Base-by-base conservation (phyloP, 2,329 filamentous ascomycete genomes). In the Colletotrichum sojae region DNA sequence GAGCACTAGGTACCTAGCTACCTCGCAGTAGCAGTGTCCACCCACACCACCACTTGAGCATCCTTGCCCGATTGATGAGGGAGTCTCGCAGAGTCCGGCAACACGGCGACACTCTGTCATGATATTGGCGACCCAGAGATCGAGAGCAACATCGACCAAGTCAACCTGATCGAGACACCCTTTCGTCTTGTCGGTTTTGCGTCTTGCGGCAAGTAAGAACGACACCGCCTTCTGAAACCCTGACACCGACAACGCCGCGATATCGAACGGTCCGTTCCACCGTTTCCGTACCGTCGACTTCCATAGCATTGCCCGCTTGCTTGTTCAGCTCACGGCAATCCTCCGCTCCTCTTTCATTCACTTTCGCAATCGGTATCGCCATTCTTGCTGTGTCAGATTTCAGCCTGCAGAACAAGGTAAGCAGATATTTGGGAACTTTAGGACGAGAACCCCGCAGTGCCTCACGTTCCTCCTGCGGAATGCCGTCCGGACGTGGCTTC, bases 11-110 rank as follows among this genome's bases (percentile, higher is more conserved):
- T 36, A 36, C 31, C 31, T 36, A 10, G 31, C 31, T 36, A 36
- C 31, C 31, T 36, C 31, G 31, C 31, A 36, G 10, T 36, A 36
- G 27, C 45, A 60, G 67, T 60, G 51, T 54, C 49, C 39, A 60
- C 22, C 61, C 66, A 69, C 66, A 60, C 62, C 65, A 65, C 61
- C 51, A 61, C 62, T 55, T 51, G 31, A 52, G 36, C 56, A 69
- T 67, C 67, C 67, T 69, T 69, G 67, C n/a, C 20, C 53, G 61
- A 6, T 18, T 54, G 36, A 59, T 15, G 45, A 39, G 27, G 16
- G 51, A 43, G 59, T 51, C 55, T 46, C 49, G 45, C 39, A 18
- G 66, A 54, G 40, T 27, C 45, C 31, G 55, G 55, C 62, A 60
- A 59, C 62, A 52, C 62, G 36, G 57, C 49, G 18, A 59, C 20